Conservation (phyloP, 352 stramenopile species). For the Pythium monospermum region DNA sequence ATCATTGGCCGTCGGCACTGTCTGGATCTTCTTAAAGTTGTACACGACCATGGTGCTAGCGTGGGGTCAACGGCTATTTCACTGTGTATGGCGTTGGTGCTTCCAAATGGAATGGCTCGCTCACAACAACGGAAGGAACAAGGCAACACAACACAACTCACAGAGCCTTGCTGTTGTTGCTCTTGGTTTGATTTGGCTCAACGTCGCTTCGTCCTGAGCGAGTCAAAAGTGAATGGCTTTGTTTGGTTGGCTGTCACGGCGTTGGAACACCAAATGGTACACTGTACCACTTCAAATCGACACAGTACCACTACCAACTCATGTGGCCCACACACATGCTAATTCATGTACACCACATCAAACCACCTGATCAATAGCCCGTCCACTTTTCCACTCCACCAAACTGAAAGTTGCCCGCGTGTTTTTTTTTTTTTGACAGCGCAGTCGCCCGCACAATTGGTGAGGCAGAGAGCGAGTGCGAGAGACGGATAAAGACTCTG, state of each 20-base stretch:
- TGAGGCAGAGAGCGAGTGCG: too few relatives aligned
- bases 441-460: neutral
- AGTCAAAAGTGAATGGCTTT: constrained; percentile 7
- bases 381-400: neutral
- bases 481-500: neutral
- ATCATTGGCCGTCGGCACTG: constrained; percentile 94
- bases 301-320: too few relatives aligned
- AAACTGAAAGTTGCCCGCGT: too few relatives aligned
- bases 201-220: constrained; percentile 12
- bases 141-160: neutral
- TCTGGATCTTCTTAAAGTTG: constrained; percentile 99
- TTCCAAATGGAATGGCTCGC: constrained; percentile 15
- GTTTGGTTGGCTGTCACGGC: constrained; percentile 26
- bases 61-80: neutral
- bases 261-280: constrained; percentile 4
- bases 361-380: neutral
- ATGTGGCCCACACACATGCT: neutral
- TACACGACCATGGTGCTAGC: constrained; percentile 93
- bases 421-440: too few relatives aligned
- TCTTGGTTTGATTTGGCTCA: neutral
- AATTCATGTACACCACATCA: constrained; percentile 3
- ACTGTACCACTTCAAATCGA: constrained; percentile 9
- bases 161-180: too few relatives aligned
- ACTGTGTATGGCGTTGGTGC: neutral
- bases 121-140: neutral